Base-by-base conservation (phyloP, 176 grass and related monocot species). In the Hsuehochloa calcarea region DNA sequence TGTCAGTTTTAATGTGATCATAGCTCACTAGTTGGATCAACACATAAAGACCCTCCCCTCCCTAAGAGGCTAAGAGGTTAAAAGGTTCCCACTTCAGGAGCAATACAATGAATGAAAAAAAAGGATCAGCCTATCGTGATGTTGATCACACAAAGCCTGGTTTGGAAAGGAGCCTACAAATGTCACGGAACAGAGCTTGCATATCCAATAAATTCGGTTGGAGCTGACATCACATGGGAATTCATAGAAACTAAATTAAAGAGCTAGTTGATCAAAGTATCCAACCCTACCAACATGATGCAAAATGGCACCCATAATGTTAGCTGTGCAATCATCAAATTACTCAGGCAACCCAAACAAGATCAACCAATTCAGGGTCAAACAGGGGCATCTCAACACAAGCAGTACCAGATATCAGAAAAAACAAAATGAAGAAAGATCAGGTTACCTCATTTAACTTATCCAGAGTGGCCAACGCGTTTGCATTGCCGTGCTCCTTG, bases 391-490 rank as follows among this genome's bases (percentile, higher is more conserved):
- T 68, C 50, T 50, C 51, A 65, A 45, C 19, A 44, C 20, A 86
- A 79, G 22, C 16, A 77, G 35, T 58, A 44, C 15, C 41, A 50
- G 31, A 39, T 41, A n/a, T 7, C 17, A 34, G 17, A 10, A 11
- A 11, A 41, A 35, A 35, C 14, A 64, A 54, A 68, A 59, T 4
- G 40, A 19, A 70, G 15, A 70, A 83, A 35, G 9, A 49, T 40
- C 43, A 62, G 70, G 84, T 86, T 75, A 89, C 96, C 96, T 99
- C 96, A 75, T 92, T 96, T 88, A 99, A 90, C 78, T 99, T 99
- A 59, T 99, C 96, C 35, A 99, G 72, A 75, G 96, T 99, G 64
- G 91, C 90, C 90, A 99, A 88, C 0, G 96, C 93, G 81, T 80
- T 93, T 38, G 96, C 87, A 75, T 92, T 99, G 75, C 90, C 59